Evolutionary conservation across 2,329 filamentous ascomycete genomes (phyloP).

Genomic region (Metarhizium guizhouense): DNA sequence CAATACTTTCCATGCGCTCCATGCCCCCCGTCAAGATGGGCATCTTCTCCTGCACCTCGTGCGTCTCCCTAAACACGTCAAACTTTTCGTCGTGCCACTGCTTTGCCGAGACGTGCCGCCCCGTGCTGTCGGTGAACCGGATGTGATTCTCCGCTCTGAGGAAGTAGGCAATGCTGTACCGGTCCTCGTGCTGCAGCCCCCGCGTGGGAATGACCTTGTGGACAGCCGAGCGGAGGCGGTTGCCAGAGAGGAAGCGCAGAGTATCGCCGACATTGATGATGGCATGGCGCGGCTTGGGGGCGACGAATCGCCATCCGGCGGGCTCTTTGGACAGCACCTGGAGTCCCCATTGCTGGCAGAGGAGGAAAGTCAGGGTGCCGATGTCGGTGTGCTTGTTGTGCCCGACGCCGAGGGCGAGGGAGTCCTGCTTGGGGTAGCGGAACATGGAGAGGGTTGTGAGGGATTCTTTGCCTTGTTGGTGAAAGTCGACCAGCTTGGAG

Average conservation of each 20-base stretch:
- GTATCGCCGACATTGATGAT: conserved; percentile 8
- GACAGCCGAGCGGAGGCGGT: conserved; percentile 4
- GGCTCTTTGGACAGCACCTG: conserved; percentile 38
- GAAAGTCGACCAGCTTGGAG: conserved; percentile 23
- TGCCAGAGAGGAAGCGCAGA: conserved; percentile 8
- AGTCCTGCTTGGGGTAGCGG: conserved; percentile 33
- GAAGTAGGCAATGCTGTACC: conserved; percentile 8
- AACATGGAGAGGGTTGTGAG: no score
- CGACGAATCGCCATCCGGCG: conserved; percentile 6
- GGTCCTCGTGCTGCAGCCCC: conserved; percentile 1
- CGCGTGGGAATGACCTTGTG: conserved; percentile 6
- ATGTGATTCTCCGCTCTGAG: neutral
- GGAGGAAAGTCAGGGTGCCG: conserved; percentile 41
- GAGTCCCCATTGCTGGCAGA: conserved; percentile 44
- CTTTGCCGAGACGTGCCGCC: neutral
- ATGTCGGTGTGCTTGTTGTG: conserved; percentile 48
- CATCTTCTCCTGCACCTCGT: neutral
- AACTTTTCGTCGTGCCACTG: conserved; percentile 1
- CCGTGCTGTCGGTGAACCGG: conserved; percentile 1
- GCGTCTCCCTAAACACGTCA: neutral
- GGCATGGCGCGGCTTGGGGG: conserved; percentile 4
- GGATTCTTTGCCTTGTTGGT: conserved; percentile 13
- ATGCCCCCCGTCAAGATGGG: conserved; percentile 1
- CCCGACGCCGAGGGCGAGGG: conserved; percentile 10
- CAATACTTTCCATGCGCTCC: neutral